Conservation (phyloP, 208 protist species). For the Paratrypanosoma confusum region DNA sequence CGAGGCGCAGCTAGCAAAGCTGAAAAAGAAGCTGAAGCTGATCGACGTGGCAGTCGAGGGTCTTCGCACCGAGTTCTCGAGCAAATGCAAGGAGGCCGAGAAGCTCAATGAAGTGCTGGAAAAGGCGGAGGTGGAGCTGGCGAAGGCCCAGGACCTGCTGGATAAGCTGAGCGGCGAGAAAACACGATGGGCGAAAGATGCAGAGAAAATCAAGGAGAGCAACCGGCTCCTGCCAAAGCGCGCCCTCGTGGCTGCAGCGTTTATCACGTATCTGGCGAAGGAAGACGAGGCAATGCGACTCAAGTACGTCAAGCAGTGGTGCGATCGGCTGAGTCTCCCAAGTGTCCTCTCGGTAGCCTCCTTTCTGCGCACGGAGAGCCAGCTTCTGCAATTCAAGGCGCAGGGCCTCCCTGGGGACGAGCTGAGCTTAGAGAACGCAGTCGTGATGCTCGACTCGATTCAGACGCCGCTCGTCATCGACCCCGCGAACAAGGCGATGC, state of each 20-base stretch:
- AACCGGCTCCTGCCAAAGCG: conserved; percentile 71
- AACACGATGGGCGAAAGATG: conserved; percentile 87
- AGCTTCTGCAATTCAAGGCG: conserved; percentile 92
- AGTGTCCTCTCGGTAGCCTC: conserved; percentile 27
- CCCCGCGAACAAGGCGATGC: conserved; percentile 87
- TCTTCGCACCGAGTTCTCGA: conserved; percentile 68
- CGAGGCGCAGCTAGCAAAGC: conserved; percentile 60
- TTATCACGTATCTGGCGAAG: conserved; percentile 88
- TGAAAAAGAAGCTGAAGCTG: conserved; percentile 77
- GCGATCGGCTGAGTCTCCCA: conserved; percentile 32
- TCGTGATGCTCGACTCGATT: conserved; percentile 85
- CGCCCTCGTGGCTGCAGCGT: conserved; percentile 79
- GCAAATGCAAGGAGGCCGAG: conserved; percentile 92
- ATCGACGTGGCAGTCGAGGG: conserved; percentile 80
- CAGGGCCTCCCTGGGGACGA: conserved; percentile 92
- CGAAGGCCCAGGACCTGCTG: conserved; percentile 86
- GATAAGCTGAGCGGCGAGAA: conserved; percentile 93
- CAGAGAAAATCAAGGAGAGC: conserved; percentile 41
- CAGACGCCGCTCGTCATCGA: conserved; percentile 94
- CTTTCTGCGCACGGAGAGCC: conserved; percentile 91
- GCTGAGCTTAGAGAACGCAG: conserved; percentile 94
- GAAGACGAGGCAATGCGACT: conserved; percentile 78
- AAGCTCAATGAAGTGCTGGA: conserved; percentile 72
- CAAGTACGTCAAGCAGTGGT: conserved; percentile 70
- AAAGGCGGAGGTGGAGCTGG: conserved; percentile 84